Base-by-base conservation (phyloP, 768 basidiomycete genomes). In the Termitomyces sp. region DNA sequence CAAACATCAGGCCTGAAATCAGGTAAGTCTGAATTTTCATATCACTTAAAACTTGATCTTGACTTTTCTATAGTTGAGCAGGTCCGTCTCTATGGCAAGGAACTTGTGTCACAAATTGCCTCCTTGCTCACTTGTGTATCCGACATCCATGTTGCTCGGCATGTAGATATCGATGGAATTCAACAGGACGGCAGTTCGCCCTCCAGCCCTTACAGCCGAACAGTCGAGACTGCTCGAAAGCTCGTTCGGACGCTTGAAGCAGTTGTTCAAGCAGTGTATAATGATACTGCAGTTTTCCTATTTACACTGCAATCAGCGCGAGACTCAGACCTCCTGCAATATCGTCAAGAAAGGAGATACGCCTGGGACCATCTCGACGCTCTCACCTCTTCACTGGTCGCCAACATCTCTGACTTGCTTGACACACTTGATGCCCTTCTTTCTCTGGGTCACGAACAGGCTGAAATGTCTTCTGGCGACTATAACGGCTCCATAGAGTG, bases 81-180 rank as follows among this genome's bases (percentile, higher is more conserved):
- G 70, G 70, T 82, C 8, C 78, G 75, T 22, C 62, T 70, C 5
- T 69, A 72, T 46, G 82, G 84, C 18, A 83, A 79, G 70, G 81
- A 77, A 52, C 75, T 85, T 35, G 71, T 91, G 36, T 77, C 82
- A 0, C 79, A 83, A 55, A 73, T 93, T 36, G 81, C 86, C 2
- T 71, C 79, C 3, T 84, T 91, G 60, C 74, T 94, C 33, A 70
- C 75, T 12, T 80, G 83, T 53, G 79, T 88, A 40, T 81, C 84
- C 24, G 86, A 92, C 63, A 81, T 94, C 62, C 88, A 94, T 71
- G 73, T 96, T 57, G 92, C 92, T 20, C 84, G 86, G 35, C 85
- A 88, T 70, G 86, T 96, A 62, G 94, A 95, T 69, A 84, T 95
- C 60, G 91, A 94, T 65, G 90, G 89, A 16, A 81, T 90, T 63